Evolutionary conservation across 73 alveolate species (phyloP).

Genomic region (Blepharisma stoltei): DNA sequence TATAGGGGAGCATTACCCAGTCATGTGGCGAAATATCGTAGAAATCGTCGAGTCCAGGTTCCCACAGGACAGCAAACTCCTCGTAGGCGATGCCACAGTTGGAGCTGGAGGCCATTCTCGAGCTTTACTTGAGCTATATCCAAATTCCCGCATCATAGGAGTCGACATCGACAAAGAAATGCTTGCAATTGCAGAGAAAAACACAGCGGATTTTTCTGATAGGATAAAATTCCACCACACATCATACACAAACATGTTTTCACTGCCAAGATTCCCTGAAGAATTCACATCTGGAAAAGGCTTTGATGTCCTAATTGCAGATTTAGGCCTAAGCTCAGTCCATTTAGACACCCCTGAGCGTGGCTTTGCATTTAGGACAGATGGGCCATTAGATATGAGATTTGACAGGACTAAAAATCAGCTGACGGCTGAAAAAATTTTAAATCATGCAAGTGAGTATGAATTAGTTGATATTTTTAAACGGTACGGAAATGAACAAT

Average conservation of each 20-base stretch:
- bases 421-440: neutral
- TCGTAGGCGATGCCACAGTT: constrained; percentile 7
- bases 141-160: neutral
- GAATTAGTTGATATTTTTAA: constrained; percentile 19
- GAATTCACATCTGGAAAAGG: neutral
- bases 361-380: constrained; percentile 15
- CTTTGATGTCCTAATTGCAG: constrained; percentile 21
- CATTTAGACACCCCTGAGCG: constrained; percentile 26
- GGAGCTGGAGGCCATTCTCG: constrained; percentile 36
- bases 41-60: neutral
- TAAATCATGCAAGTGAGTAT: constrained; percentile 23
- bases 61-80: neutral
- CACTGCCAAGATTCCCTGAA: neutral
- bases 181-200: neutral
- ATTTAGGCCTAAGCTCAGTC: neutral
- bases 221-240: constrained; percentile 21
- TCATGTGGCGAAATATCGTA: constrained; percentile 21
- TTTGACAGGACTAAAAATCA: constrained; percentile 9
- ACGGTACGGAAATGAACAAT: constrained; percentile 16
- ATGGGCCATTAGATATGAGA: constrained; percentile 21
- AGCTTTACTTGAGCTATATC: neutral
- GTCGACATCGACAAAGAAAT: neutral
- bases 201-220: neutral
- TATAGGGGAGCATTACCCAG: constrained; percentile 21
- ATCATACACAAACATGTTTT: neutral